Evolutionary conservation across 495 filamentous ascomycete species (phyloP), one percentile per base, ranked within the genome.

Genomic region (Neurospora pannonica): DNA sequence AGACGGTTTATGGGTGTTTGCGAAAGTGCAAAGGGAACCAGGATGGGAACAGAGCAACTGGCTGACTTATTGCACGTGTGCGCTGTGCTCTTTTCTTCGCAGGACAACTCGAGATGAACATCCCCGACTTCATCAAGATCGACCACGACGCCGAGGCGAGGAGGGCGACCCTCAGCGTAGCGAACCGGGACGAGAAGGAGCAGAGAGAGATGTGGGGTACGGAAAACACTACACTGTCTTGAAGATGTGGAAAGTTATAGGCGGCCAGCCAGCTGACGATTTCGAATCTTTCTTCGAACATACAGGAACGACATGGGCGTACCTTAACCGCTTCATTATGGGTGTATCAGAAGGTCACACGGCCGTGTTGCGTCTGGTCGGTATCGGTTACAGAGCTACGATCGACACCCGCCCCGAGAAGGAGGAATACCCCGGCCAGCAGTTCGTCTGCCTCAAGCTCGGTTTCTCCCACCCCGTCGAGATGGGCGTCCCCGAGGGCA

Each of bases 131-230:
- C 46, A 83, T 98, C 75, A 89, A 84, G 21, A 86, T 97, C 70
- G 84, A 88, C 73, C 87, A 91, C 46, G 90, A 96, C 78, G 82
- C 85, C 42, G 82, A 84, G 10, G 78, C 84, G 31, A 83, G 86
- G 54, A 92, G 90, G 78, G 90, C 90, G 11, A 87, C 83, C 10
- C 79, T 99, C 71, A 89, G 85, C 39, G 86, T 98, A 17, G 76
- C 89, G 74, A 88, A 98, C 82, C 78, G 81, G 11, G 77, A 86
- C 7, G 76, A 89, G 34, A 88, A 90, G 78, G 87, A 92, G 71
- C 96, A 99, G 84, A 89, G 93, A 79, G 95, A 92, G 82, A 98
- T 98, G 95, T 99, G 96, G 96, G 96, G 96, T 97, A 87, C 71
- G 93, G 86, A 38, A 1, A 67, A 36, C 19, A n/a, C 11, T 31